A percentile compares a stretch with the other conserved stretches of the same genome.
These are phyloP conservation scores for Trichosanthes truncata DNA, from an alignment of 306 rosid species.

Conservation along the genomic window DNA sequence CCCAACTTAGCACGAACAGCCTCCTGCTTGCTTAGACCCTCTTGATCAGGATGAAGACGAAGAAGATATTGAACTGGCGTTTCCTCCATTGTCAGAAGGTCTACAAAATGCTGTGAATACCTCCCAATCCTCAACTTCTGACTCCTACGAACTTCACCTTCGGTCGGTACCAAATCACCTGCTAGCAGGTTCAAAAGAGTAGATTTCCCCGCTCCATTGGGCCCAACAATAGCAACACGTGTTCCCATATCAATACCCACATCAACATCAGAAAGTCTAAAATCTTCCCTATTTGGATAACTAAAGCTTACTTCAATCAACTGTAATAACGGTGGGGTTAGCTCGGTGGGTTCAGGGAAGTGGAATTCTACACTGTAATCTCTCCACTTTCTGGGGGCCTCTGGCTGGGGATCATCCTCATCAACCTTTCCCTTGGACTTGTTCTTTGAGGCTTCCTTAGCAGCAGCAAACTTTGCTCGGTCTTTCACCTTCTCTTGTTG, in stretches of 20 bases:
- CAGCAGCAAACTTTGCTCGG: conserved; percentile 46
- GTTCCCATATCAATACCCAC: conserved; percentile 63
- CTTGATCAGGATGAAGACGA: conserved; percentile 62
- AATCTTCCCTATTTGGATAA: conserved; percentile 49
- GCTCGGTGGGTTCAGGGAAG: conserved; percentile 70
- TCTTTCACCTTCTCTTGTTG: conserved; percentile 70
- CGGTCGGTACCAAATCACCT: conserved; percentile 49
- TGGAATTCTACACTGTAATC: conserved; percentile 56
- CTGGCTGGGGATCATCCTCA: conserved; percentile 37
- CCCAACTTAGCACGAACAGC: conserved; percentile 57
- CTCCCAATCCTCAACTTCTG: conserved; percentile 65
- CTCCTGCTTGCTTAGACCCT: conserved; percentile 72
- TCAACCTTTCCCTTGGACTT: conserved; percentile 38
- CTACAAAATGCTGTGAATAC: conserved; percentile 59
- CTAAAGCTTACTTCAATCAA: conserved; percentile 64
- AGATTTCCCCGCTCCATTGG: conserved; percentile 62
- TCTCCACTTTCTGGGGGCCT: conserved; percentile 56
- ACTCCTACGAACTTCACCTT: conserved; percentile 63
- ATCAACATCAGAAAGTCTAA: conserved; percentile 44
- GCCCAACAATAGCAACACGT: conserved; percentile 61
- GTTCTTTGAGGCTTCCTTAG: conserved; percentile 51
- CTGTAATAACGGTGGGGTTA: conserved; percentile 64
- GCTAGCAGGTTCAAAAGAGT: conserved; percentile 55
- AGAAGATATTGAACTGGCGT: conserved; percentile 56
- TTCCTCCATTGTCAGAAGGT: conserved; percentile 63